Evolutionary conservation across 1,284 basidiomycete genomes (phyloP).

Genomic region (Cryptococcus hybrid): DNA sequence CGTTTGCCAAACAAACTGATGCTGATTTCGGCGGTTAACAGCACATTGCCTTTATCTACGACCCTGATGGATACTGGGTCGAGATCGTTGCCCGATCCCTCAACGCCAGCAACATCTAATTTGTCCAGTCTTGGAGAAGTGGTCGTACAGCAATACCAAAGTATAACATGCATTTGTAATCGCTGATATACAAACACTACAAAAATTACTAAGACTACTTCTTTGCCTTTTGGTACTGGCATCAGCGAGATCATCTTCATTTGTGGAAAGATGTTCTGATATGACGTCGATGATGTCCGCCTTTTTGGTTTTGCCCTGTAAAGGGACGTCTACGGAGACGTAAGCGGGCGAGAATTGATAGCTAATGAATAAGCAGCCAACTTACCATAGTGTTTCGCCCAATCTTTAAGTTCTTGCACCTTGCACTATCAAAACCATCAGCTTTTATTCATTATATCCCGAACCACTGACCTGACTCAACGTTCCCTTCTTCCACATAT

Average conservation of each 20-base stretch:
- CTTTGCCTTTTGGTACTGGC: neutral
- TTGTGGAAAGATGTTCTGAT: conserved; percentile 1
- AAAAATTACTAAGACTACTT: neutral
- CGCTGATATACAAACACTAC: no score
- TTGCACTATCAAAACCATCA: conserved; percentile 58
- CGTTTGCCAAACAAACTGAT: neutral
- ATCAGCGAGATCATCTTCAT: neutral
- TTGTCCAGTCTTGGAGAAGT: no score
- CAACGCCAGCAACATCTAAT: neutral
- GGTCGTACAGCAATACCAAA: no score
- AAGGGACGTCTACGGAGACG: conserved; percentile 26
- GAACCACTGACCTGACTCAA: conserved; percentile 62
- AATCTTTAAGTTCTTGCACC: conserved; percentile 70
- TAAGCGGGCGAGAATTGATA: no score
- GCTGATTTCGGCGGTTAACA: conserved; percentile 1
- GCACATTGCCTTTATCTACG: conserved; percentile 73
- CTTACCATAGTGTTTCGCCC: conserved; percentile 37
- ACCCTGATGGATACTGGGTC: conserved; percentile 68
- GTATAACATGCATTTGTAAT: no score
- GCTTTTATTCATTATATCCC: neutral
- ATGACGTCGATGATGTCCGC: conserved; percentile 38
- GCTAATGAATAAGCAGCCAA: neutral
- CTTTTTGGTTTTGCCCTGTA: conserved; percentile 36
- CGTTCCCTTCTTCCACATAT: conserved; percentile 59
- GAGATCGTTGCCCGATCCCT: conserved; percentile 49